Conservation (phyloP, 352 stramenopile species). For the Hyaloperonospora arabidopsidis region DNA sequence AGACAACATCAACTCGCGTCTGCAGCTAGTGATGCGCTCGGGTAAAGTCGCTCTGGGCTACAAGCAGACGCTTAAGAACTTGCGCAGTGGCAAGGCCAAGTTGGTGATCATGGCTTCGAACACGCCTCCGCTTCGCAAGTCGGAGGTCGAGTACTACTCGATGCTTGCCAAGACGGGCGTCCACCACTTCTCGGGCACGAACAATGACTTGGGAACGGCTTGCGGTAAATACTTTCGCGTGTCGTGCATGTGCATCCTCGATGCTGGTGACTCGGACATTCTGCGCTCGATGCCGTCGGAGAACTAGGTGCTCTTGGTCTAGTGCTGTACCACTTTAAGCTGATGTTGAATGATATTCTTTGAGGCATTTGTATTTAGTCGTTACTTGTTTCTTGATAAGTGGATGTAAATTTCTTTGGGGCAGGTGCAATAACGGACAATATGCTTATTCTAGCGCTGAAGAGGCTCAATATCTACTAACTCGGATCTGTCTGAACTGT, state of each 20-base stretch:
- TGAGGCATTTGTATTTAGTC: slow-evolving; percentile 15
- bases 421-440: no score
- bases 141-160: slow-evolving; percentile 99
- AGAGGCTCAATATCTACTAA: no score
- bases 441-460: no score
- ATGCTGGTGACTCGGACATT: slow-evolving; percentile 99
- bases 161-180: slow-evolving; percentile 98
- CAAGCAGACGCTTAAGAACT: slow-evolving; percentile 96
- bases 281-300: slow-evolving; percentile 67
- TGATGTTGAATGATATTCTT: slow-evolving; percentile 19
- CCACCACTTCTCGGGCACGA: slow-evolving; percentile 97
- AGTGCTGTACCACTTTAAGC: background rate
- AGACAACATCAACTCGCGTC: slow-evolving; percentile 98
- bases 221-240: slow-evolving; percentile 99
- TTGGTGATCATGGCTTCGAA: slow-evolving; percentile 97
- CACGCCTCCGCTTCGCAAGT: slow-evolving; percentile 97
- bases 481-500: no score
- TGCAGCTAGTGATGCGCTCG: slow-evolving; percentile 99
- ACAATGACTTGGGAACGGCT: slow-evolving; percentile 98
- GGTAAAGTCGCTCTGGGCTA: slow-evolving; percentile 98
- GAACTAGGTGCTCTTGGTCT: slow-evolving; percentile 29
- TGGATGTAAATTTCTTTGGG: background rate
- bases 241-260: slow-evolving; percentile 93
- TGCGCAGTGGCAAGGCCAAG: slow-evolving; percentile 95
- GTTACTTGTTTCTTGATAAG: background rate